Evolutionary conservation across 2,329 filamentous ascomycete genomes (phyloP).

Genomic region (Pseudogymnoascus sp.): DNA sequence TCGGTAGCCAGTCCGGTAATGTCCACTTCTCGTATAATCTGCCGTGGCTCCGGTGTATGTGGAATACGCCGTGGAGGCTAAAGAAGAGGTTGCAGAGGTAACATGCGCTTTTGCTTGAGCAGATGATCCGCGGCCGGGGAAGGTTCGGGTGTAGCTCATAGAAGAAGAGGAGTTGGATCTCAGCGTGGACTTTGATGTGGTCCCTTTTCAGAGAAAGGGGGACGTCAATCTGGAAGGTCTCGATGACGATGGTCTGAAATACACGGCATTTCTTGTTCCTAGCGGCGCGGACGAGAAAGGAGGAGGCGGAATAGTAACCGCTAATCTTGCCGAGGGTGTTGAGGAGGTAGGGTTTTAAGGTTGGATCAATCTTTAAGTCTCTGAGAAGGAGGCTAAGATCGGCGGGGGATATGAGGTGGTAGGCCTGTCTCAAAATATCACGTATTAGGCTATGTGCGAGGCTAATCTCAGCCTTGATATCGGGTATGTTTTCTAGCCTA

Average conservation of each 20-base stretch:
- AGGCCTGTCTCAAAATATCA: conserved; percentile 11
- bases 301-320: conserved; percentile 25
- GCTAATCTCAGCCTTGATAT: not conserved
- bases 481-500: conserved; percentile 14
- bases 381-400: conserved; percentile 12
- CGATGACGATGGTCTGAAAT: conserved; percentile 22
- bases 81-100: conserved; percentile 45
- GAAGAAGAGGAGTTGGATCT: conserved; percentile 42
- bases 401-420: not conserved
- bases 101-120: conserved; percentile 44
- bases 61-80: conserved; percentile 33
- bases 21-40: conserved; percentile 40
- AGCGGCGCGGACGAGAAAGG: conserved; percentile 22
- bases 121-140: conserved; percentile 36
- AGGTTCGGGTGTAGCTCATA: conserved; percentile 30
- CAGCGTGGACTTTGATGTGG: conserved; percentile 38
- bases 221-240: conserved; percentile 17
- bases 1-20: conserved; percentile 30
- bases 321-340: conserved; percentile 27
- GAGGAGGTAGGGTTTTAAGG: conserved; percentile 19
- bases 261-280: conserved; percentile 19
- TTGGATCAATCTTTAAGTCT: conserved; percentile 10
- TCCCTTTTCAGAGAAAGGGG: conserved; percentile 10
- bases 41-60: conserved; percentile 37
- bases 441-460: conserved; percentile 9